Evolutionary conservation across 257 asterid species (phyloP).

Genomic region (Misopates orontium): DNA sequence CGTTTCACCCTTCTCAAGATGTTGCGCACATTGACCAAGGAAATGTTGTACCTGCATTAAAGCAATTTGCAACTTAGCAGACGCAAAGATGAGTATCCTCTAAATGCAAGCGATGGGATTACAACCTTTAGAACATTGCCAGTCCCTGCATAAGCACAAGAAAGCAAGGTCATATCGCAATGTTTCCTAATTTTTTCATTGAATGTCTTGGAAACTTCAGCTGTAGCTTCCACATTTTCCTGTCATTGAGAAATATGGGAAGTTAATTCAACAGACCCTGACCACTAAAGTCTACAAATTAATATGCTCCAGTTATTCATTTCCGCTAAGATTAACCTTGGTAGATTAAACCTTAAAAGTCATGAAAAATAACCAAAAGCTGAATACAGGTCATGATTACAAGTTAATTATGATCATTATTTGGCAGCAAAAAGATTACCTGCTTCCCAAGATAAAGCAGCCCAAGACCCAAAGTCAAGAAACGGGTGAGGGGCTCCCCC

Average conservation of each 20-base stretch:
- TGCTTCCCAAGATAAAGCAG: conserved; percentile 93
- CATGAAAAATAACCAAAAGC: too few species aligned
- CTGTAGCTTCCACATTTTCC: conserved; percentile 90
- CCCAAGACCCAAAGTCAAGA: conserved; percentile 93
- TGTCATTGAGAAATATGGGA: conserved; percentile 31
- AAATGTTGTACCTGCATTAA: conserved; percentile 80
- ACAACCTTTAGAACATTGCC: conserved; percentile 93
- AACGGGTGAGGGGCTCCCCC: conserved; percentile 81
- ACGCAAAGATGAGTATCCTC: not conserved
- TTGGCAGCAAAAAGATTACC: conserved; percentile 41
- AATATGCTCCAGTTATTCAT: too few species aligned
- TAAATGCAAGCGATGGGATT: conserved; percentile 4
- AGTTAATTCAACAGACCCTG: conserved; percentile 21
- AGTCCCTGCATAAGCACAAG: conserved; percentile 98
- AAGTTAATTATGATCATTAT: not conserved
- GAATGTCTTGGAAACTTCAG: conserved; percentile 86
- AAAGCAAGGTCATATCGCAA: conserved; percentile 82
- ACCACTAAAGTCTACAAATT: conserved; percentile 15
- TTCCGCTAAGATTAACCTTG: not conserved
- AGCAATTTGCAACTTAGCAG: conserved; percentile 26
- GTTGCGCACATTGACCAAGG: conserved; percentile 90
- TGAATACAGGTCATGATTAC: not conserved
- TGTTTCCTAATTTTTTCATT: conserved; percentile 76
- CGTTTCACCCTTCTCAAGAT: conserved; percentile 84
- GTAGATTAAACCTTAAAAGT: not conserved